Percentiles rank a stretch among this genome's conserved stretches.
Conservation (phyloP, 1,139 yeast genomes). For the Blastobotrys proliferans region DNA sequence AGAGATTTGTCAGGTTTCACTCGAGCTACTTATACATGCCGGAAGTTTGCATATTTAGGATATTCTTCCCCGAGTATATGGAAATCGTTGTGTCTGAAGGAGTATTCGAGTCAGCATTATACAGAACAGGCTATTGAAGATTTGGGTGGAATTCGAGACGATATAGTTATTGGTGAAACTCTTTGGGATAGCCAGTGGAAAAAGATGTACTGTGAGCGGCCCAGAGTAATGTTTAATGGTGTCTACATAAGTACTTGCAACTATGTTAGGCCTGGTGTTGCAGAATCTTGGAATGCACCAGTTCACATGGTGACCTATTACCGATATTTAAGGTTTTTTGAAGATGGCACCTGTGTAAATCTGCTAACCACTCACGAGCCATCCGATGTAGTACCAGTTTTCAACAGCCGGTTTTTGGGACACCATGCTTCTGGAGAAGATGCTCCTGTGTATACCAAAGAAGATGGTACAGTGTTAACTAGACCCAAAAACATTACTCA, state of each 20-base stretch:
- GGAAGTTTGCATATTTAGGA: constrained; percentile 58
- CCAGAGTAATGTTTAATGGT: constrained; percentile 76
- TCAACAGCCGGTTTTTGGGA: constrained; percentile 27
- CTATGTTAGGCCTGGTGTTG: constrained; percentile 76
- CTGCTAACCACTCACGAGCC: constrained; percentile 29
- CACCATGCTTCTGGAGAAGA: constrained; percentile 26
- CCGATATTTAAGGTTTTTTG: constrained; percentile 75
- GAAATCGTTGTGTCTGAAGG: constrained; percentile 50
- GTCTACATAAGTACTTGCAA: constrained; percentile 82
- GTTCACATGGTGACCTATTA: constrained; percentile 82
- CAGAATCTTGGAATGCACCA: constrained; percentile 71
- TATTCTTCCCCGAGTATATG: constrained; percentile 53
- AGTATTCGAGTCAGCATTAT: constrained; percentile 54
- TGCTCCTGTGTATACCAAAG: constrained; percentile 24
- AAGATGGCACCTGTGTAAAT: constrained; percentile 61
- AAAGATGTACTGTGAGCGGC: constrained; percentile 45
- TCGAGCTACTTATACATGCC: constrained; percentile 58
- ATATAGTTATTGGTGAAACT: constrained; percentile 16
- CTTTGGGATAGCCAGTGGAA: constrained; percentile 35
- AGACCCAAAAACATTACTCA: constrained; percentile 33
- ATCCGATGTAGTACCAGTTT: constrained; percentile 39
- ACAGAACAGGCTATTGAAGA: constrained; percentile 18
- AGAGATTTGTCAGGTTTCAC: constrained; percentile 62
- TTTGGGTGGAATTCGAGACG: constrained; percentile 15
- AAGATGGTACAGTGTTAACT: constrained; percentile 25